Percentiles rank a stretch among this genome's conserved stretches.
phyloP scores from a whole-genome alignment of 2,329 filamentous ascomycete species.

The Stagonosporopsis chrysanthemi region DNA sequence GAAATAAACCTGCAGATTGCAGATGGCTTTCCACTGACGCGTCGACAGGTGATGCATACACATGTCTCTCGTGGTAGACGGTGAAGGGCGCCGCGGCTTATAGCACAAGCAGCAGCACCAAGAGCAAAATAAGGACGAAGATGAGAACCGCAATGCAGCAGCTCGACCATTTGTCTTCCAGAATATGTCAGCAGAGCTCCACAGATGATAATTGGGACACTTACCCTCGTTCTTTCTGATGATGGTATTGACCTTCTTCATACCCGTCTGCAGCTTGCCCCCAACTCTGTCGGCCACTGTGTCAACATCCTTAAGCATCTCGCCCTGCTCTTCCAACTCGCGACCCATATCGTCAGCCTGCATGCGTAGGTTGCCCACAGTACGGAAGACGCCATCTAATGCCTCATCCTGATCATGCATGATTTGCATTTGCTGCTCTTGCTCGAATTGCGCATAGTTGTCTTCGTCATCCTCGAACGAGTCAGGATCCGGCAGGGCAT shows the following conservation, averaged over 20 bases:
- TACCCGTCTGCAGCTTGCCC: constrained; percentile 81
- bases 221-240: constrained; percentile 89
- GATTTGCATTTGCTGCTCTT: constrained; percentile 87
- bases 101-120: constrained; percentile 77
- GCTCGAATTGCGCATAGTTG: constrained; percentile 83
- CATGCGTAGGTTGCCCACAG: constrained; percentile 85
- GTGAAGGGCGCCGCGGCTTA: constrained; percentile 48
- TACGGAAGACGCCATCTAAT: constrained; percentile 89
- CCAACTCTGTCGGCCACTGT: constrained; percentile 85
- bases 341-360: constrained; percentile 97
- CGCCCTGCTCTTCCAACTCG: constrained; percentile 92
- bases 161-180: constrained; percentile 71
- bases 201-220: not conserved
- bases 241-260: constrained; percentile 85
- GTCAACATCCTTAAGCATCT: constrained; percentile 88
- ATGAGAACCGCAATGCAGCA: constrained; percentile 93
- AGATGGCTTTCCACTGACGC: not conserved
- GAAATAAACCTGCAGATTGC: not conserved
- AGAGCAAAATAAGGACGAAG: constrained; percentile 82
- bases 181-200: constrained; percentile 38
- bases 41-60: not conserved
- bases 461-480: constrained; percentile 62
- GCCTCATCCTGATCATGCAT: constrained; percentile 95
- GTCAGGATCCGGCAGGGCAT: constrained; percentile 66
- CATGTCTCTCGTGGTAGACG: not conserved